Base-by-base conservation (phyloP, 352 stramenopile species). In the Globisporangium spinosum region DNA sequence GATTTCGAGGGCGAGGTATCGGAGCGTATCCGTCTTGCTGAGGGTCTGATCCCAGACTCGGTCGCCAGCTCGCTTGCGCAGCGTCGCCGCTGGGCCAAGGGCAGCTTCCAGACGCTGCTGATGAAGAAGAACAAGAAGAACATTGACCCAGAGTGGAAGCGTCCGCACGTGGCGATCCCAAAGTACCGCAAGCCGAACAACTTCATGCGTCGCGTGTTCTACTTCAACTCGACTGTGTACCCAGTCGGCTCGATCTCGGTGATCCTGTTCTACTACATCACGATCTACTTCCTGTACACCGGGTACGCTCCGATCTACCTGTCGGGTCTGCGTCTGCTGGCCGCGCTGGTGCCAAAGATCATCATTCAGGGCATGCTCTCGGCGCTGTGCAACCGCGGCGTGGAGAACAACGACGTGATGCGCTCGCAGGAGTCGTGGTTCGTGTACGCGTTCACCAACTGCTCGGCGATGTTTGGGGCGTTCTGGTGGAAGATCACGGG, bases 101-200 rank as follows among this genome's bases (percentile, higher is more conserved):
- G 87, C 55, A 87, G 90, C 66, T 95, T 95, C 79, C 87, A 95
- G 77, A 95, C 78, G 22, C 72, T 82, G 15, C 40, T 95, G 12
- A 92, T 92, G 83, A 89, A 90, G 69, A 95, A 95, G 76, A 89
- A 88, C 64, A 89, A 87, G 69, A 88, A 90, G 72, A 81, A 87
- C 69, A 58, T 89, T 9, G 87, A 95, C 63, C 83, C 80, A 13
- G 85, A 95, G 58, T 95, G 87, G 87, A 91, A 93, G 73, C 77
- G 74, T 56, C 87, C 85, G 12, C 74, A 89, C 25, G 83, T 91
- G 29, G 55, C 80, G 29, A 83, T 93, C 25, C 87, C 87, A 1
- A 89, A 88, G 74, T 91, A 93, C 72, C 85, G 80, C 77, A 94
- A 91, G 68, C 76, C 78, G 6, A 92, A 82, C 75, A 85, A 82